Conservation (phyloP, 2,329 filamentous ascomycete species). For the Teratosphaeria gauchensis region DNA sequence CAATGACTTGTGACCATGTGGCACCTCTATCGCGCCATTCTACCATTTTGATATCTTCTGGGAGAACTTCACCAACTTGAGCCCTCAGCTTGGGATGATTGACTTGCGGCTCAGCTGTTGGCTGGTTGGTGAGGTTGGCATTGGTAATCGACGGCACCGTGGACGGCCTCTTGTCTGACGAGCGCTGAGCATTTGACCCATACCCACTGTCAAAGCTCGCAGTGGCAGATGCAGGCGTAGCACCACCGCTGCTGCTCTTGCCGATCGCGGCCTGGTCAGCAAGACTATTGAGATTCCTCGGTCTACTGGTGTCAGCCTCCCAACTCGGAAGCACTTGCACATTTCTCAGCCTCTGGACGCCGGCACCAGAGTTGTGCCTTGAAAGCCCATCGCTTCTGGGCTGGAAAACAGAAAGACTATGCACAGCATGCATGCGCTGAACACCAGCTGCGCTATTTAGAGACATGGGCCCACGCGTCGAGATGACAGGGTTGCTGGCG, state of each 20-base stretch:
- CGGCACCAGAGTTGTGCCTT: background rate
- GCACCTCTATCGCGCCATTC: background rate
- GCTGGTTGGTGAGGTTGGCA: background rate
- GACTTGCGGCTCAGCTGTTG: background rate
- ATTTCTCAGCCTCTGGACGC: background rate
- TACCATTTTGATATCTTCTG: conserved; percentile 1
- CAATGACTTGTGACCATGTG: background rate
- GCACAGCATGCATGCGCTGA: background rate
- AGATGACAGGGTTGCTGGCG: background rate
- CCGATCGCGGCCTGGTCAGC: background rate
- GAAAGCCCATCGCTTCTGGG: background rate
- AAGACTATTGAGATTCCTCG: background rate
- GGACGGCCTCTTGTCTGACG: background rate
- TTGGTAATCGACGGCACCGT: background rate
- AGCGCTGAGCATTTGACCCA: background rate
- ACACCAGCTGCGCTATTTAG: conserved; percentile 7
- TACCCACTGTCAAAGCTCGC: background rate
- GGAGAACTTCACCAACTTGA: background rate
- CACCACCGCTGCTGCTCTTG: background rate
- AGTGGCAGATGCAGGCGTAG: background rate
- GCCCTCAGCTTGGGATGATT: background rate
- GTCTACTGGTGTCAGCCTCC: background rate
- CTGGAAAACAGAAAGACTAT: background rate
- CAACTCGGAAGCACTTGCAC: background rate
- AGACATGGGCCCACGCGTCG: conserved; percentile 2